Base-by-base conservation (phyloP, 2,329 filamentous ascomycete genomes). In the Pseudogymnoascus sp. region DNA sequence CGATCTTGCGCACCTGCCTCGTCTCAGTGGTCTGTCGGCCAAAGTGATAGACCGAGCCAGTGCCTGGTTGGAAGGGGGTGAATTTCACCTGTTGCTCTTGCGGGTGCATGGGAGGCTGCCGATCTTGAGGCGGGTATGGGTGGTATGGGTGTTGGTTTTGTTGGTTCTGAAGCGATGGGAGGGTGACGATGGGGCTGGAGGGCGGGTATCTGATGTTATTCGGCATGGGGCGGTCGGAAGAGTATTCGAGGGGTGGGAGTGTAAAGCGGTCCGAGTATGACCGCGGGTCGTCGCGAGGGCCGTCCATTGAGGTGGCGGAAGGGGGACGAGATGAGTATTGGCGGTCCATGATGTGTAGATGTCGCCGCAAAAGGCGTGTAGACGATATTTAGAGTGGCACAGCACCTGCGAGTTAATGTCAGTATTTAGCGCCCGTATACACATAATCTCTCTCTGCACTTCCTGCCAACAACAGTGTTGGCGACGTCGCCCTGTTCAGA, bases 1-100 rank as follows among this genome's bases (percentile, higher is more conserved):
- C 49, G 3, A 56, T 56, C 49, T 56, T 56, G 25, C 49, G 49
- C 25, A 56, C 49, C 49, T 56, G 49, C 28, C 49, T 56, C 49
- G 49, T 34, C 49, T 56, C 49, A 34, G 49, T 4, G 28, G n/a
- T 8, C 12, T 18, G 49, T 16, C 49, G 18, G n/a, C 49, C 49
- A 56, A 56, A 56, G n/a, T 34, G n/a, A 28, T 16, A 56, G 8
- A 28, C 8, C 21, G 28, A 31, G 49, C 49, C 49, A 2, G n/a
- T 56, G n/a, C 49, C 49, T 14, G 49, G 49, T 18, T 56, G 25
- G n/a, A 56, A 28, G 28, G 49, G 49, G n/a, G 8, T 3, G 28
- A 34, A 56, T 56, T 34, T 56, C n/a, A 56, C 2, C 25, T n/a
- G 1, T 14, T 56, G 49, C 2, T 56, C 49, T 34, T 56, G 49